Conservation (phyloP, 179 eudicot species). For the Monotropa hypopitys region DNA sequence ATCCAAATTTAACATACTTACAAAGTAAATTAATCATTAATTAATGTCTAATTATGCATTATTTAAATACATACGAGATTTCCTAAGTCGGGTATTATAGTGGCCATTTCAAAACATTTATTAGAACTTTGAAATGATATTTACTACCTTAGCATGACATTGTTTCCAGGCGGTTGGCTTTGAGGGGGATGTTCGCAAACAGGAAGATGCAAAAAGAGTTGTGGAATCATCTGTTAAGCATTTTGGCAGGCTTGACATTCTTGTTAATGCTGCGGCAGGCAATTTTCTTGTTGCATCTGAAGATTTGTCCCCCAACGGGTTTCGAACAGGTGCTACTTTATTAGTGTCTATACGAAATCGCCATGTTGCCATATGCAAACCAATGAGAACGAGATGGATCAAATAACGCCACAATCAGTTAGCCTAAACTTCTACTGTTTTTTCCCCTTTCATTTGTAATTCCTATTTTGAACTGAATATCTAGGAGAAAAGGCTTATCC, state of each 20-base stretch:
- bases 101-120: neutral
- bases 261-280: constrained; percentile 99
- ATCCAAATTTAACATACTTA: too few species aligned
- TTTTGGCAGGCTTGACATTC: constrained; percentile 83
- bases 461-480: neutral
- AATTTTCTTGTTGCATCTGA: constrained; percentile 89
- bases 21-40: too few species aligned
- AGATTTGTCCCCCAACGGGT: constrained; percentile 92
- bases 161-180: constrained; percentile 61
- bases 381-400: neutral
- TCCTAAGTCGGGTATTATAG: too few species aligned
- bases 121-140: neutral
- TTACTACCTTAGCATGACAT: neutral
- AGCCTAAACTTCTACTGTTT: neutral
- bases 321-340: constrained; percentile 58
- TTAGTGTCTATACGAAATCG: neutral
- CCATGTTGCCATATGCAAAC: neutral
- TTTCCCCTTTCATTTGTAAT: neutral
- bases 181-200: constrained; percentile 88
- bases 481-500: neutral
- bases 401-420: neutral
- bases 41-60: too few species aligned
- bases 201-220: constrained; percentile 70
- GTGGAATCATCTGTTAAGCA: constrained; percentile 69
- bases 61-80: too few species aligned